phyloP scores from a whole-genome alignment of 768 basidiomycete genomes.

The Cystofilobasidium macerans region DNA sequence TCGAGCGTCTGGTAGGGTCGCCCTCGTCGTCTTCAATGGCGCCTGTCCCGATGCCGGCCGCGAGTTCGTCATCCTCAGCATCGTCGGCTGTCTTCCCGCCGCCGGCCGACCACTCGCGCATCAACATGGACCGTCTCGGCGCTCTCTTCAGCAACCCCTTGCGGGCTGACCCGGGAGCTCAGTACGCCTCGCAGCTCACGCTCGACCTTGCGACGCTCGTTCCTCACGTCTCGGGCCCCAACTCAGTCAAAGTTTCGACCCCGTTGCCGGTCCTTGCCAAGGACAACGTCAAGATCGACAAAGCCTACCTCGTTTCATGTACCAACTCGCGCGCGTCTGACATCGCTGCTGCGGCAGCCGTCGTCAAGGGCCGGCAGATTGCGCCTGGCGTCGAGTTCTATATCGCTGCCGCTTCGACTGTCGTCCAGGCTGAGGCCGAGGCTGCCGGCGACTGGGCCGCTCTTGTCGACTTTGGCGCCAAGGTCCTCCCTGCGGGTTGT shows the following conservation, averaged over 20 bases:
- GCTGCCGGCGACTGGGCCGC: slow-evolving; percentile 74
- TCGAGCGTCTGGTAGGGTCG: slow-evolving; percentile 29
- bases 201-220: slow-evolving; percentile 89
- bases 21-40: slow-evolving; percentile 27
- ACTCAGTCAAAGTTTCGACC: slow-evolving; percentile 93
- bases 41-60: slow-evolving; percentile 38
- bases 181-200: slow-evolving; percentile 75
- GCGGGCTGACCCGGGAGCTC: slow-evolving; percentile 62
- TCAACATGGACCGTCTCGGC: slow-evolving; percentile 63
- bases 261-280: slow-evolving; percentile 68
- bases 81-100: slow-evolving; percentile 1
- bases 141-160: slow-evolving; percentile 47
- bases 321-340: slow-evolving; percentile 96
- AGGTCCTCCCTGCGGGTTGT: slow-evolving; percentile 85
- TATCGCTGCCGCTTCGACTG: slow-evolving; percentile 85
- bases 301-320: slow-evolving; percentile 96
- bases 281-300: slow-evolving; percentile 69
- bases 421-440: slow-evolving; percentile 84
- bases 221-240: slow-evolving; percentile 92
- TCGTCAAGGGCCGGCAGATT: slow-evolving; percentile 64
- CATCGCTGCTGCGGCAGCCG: slow-evolving; percentile 81
- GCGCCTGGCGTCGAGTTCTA: slow-evolving; percentile 91
- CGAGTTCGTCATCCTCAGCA: slow-evolving; percentile 47
- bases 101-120: slow-evolving; percentile 59
- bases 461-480: slow-evolving; percentile 77